Percentiles rank a stretch among this genome's conserved stretches.
Evolutionary conservation across 257 asterid species (phyloP).

Genomic region (Euphrasia confusa): DNA sequence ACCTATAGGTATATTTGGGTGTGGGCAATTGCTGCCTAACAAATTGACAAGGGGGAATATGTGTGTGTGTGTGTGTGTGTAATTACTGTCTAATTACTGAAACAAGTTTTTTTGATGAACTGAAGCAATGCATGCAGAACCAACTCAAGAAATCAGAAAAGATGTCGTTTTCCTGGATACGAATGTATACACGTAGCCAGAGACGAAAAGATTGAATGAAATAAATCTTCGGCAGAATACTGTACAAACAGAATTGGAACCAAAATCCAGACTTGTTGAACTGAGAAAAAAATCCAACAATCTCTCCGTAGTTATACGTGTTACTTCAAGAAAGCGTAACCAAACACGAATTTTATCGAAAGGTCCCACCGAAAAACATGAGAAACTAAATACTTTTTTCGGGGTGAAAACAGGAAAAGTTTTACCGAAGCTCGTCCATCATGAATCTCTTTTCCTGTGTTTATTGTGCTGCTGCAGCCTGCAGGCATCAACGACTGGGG

Average conservation of each 20-base stretch:
- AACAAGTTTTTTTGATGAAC: not conserved
- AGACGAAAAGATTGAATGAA: conserved; percentile 1
- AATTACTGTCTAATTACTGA: too few relatives aligned
- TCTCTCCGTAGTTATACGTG: not conserved
- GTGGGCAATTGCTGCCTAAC: not conserved
- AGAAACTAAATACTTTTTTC: conserved; percentile 10
- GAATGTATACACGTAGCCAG: not conserved
- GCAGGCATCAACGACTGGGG: conserved; percentile 27
- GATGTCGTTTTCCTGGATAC: not conserved
- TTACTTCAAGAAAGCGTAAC: conserved; percentile 22
- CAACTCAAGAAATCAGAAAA: not conserved
- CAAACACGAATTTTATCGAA: not conserved
- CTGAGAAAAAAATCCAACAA: conserved; percentile 2
- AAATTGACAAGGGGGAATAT: not conserved
- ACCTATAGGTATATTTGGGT: not conserved
- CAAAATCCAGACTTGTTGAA: conserved; percentile 16
- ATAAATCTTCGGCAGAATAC: not conserved
- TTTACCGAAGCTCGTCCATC: conserved; percentile 31
- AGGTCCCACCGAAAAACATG: conserved; percentile 24
- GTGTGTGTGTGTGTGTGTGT: too few relatives aligned
- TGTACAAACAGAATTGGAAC: not conserved
- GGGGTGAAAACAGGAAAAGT: conserved; percentile 22
- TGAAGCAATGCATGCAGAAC: not conserved
- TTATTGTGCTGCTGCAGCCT: conserved; percentile 30
- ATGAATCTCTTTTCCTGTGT: conserved; percentile 40